Percentiles rank a stretch among this genome's conserved stretches.
Evolutionary conservation across 202 grass and related monocot genomes (phyloP).

Genomic region (Setaria viridis): DNA sequence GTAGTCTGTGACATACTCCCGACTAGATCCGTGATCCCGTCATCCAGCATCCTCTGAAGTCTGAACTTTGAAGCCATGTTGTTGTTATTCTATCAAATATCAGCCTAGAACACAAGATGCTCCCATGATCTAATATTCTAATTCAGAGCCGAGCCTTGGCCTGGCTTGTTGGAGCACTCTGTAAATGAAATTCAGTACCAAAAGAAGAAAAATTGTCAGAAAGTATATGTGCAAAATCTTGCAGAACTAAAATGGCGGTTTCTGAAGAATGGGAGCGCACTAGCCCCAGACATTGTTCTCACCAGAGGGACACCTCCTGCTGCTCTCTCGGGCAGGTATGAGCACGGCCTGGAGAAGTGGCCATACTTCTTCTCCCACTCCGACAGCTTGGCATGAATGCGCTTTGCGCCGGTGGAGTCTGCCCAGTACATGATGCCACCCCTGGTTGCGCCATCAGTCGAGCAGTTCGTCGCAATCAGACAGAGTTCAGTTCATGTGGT

Average conservation of each 20-base stretch:
- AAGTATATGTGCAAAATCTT: background rate
- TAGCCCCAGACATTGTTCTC: conserved; percentile 11
- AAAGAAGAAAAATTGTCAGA: background rate
- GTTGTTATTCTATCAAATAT: background rate
- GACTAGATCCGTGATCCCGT: background rate
- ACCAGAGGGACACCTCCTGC: conserved; percentile 77
- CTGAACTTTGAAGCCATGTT: background rate
- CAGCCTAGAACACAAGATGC: background rate
- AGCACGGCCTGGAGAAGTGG: conserved; percentile 77
- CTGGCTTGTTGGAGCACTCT: conserved; percentile 42
- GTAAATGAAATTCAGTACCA: conserved; percentile 18
- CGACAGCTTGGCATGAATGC: conserved; percentile 68
- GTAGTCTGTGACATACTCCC: too few relatives aligned
- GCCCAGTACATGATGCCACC: conserved; percentile 92
- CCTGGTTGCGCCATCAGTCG: conserved; percentile 40
- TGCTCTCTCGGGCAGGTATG: conserved; percentile 76
- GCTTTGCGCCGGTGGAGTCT: conserved; percentile 75
- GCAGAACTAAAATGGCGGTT: background rate
- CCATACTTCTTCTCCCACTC: conserved; percentile 73
- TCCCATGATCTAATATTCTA: background rate
- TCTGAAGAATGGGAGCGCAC: conserved; percentile 4
- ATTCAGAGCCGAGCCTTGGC: conserved; percentile 42
- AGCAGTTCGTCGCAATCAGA: background rate
- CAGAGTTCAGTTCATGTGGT: background rate
- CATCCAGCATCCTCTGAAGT: background rate